These are phyloP conservation scores for Helenozyma rhizophorensis DNA, from an alignment of 805 yeast species.

Conservation along the genomic window DNA sequence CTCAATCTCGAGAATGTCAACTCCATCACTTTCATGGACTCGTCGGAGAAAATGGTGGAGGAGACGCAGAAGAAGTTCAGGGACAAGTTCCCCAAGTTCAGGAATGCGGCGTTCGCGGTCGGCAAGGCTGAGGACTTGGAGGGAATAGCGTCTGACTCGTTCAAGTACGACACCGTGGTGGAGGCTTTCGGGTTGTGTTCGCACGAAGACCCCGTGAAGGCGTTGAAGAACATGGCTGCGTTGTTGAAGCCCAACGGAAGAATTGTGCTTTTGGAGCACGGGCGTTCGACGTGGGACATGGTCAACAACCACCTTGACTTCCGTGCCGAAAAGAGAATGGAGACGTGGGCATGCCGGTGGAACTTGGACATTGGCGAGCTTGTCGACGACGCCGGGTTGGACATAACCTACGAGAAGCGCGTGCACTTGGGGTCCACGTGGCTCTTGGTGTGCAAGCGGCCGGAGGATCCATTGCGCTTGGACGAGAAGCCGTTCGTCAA, in stretches of 20 bases:
- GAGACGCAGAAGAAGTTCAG: constrained; percentile 71
- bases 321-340: constrained; percentile 76
- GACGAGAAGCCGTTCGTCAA: constrained; percentile 41
- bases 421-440: constrained; percentile 92
- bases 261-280: constrained; percentile 86
- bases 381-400: constrained; percentile 77
- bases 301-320: constrained; percentile 78
- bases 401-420: constrained; percentile 72
- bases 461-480: constrained; percentile 54
- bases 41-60: constrained; percentile 83
- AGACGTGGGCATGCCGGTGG: constrained; percentile 98
- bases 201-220: constrained; percentile 86
- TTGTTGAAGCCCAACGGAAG: constrained; percentile 87
- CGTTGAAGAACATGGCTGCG: constrained; percentile 66
- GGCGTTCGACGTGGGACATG: constrained; percentile 75
- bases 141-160: constrained; percentile 43
- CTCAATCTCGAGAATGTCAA: constrained; percentile 50
- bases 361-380: constrained; percentile 89
- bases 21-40: constrained; percentile 81
- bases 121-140: constrained; percentile 84
- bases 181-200: constrained; percentile 97
- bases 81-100: constrained; percentile 58
- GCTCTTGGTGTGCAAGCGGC: constrained; percentile 71
- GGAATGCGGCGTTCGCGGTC: constrained; percentile 79
- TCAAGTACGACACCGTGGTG: constrained; percentile 83